Percentiles rank a stretch among this genome's conserved stretches.
phyloP scores from a whole-genome alignment of 2,329 filamentous ascomycete genomes.

The Aspergillus unguis region DNA sequence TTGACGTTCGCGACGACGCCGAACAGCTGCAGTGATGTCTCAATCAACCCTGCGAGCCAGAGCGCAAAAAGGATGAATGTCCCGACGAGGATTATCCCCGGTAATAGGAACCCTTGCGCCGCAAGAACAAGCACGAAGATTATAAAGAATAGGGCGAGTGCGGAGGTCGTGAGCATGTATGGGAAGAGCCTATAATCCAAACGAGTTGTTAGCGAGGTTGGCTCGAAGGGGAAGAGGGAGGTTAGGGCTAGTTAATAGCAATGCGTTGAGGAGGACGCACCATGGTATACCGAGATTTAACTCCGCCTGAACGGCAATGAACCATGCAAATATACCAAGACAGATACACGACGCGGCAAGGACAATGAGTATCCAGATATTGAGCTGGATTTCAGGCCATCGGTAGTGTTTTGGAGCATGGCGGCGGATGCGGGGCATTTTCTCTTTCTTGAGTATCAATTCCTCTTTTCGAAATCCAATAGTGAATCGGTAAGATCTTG shows the following conservation, averaged over 20 bases:
- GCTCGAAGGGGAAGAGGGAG: background rate
- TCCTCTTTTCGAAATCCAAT: too few species aligned
- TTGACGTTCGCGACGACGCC: constrained; percentile 55
- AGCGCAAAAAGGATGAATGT: constrained; percentile 61
- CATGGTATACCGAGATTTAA: constrained; percentile 58
- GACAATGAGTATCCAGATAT: constrained; percentile 63
- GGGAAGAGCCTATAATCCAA: constrained; percentile 56
- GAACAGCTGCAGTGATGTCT: constrained; percentile 61
- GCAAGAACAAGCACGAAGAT: constrained; percentile 57
- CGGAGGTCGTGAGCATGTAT: constrained; percentile 58
- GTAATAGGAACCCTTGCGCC: constrained; percentile 54
- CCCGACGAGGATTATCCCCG: constrained; percentile 57
- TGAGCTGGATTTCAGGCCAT: constrained; percentile 64
- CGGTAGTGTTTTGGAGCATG: constrained; percentile 50
- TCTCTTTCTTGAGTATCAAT: background rate
- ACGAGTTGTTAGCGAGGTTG: constrained; percentile 2
- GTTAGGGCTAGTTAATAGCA: background rate
- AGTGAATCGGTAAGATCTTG: background rate
- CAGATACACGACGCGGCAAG: constrained; percentile 56
- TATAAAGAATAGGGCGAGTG: constrained; percentile 57
- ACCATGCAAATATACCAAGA: constrained; percentile 59
- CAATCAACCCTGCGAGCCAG: constrained; percentile 61
- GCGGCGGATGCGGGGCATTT: constrained; percentile 29
- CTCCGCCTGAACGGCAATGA: constrained; percentile 57
- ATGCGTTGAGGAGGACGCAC: constrained; percentile 38